phyloP scores from a whole-genome alignment of 768 basidiomycete genomes.

The Tulasnella sp. region DNA sequence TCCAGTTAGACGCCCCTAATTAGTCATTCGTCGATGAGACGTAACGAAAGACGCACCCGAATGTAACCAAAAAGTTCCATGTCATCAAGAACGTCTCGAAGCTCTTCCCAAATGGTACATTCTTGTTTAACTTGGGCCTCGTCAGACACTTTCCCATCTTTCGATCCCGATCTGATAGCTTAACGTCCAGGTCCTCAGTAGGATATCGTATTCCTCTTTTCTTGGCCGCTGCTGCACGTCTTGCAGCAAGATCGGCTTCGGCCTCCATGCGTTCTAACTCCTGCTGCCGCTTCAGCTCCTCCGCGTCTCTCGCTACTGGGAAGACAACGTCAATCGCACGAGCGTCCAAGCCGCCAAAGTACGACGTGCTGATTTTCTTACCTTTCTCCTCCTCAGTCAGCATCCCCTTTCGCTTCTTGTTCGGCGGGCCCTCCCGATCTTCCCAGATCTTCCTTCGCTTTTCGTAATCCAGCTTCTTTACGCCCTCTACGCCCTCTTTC shows the following conservation, averaged over 20 bases:
- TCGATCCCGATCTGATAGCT: constrained; percentile 69
- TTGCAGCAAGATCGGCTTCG: neutral
- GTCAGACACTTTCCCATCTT: constrained; percentile 61
- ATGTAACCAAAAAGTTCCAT: constrained; percentile 91
- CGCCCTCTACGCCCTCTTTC: constrained; percentile 61
- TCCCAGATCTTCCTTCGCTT: constrained; percentile 84
- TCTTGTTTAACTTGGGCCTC: constrained; percentile 36
- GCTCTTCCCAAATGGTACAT: constrained; percentile 44
- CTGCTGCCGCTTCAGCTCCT: constrained; percentile 31
- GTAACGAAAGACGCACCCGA: constrained; percentile 52
- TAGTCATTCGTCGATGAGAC: neutral
- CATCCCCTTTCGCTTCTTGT: constrained; percentile 71
- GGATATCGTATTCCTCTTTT: constrained; percentile 43
- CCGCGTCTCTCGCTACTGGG: constrained; percentile 44
- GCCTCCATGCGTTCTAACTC: constrained; percentile 45
- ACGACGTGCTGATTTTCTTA: constrained; percentile 23
- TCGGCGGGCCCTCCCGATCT: constrained; percentile 61
- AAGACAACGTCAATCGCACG: constrained; percentile 27
- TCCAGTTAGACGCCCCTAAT: neutral
- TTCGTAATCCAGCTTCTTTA: constrained; percentile 82
- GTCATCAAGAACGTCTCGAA: constrained; percentile 84
- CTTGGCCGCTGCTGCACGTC: neutral
- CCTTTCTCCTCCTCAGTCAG: constrained; percentile 66
- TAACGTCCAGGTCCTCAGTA: constrained; percentile 83
- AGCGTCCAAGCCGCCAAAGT: constrained; percentile 5